Evolutionary conservation across 2,329 filamentous ascomycete genomes (phyloP).

Genomic region (Sporothrix inflata): DNA sequence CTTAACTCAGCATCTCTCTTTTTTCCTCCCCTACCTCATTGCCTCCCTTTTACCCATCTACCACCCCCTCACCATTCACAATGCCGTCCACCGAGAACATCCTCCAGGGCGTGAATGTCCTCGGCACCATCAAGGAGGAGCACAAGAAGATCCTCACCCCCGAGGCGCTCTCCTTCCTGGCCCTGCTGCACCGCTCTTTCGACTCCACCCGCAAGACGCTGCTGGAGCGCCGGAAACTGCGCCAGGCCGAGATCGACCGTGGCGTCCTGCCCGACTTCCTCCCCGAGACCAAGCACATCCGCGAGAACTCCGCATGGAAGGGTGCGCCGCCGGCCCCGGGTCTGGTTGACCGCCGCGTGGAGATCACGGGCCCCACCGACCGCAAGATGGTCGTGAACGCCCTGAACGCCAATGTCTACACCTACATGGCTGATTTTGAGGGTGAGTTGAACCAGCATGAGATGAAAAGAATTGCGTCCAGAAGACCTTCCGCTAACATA

Average conservation of each 20-base stretch:
- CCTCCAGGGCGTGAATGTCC: conserved; percentile 85
- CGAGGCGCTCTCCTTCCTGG: conserved; percentile 87
- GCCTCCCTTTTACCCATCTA: background rate
- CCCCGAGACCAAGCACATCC: conserved; percentile 92
- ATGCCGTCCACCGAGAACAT: conserved; percentile 76
- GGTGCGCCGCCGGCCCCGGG: conserved; percentile 90
- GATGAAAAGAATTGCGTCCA: background rate
- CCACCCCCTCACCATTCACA: conserved; percentile 34
- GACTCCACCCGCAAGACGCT: conserved; percentile 85
- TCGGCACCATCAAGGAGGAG: conserved; percentile 74
- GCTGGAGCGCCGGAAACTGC: conserved; percentile 80
- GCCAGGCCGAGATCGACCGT: conserved; percentile 91
- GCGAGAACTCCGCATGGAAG: conserved; percentile 92
- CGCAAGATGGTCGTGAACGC: conserved; percentile 99
- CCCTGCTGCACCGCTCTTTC: conserved; percentile 93
- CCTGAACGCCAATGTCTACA: conserved; percentile 93
- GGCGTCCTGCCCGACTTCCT: conserved; percentile 91
- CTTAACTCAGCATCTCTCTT: background rate
- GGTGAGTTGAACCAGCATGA: conserved; percentile 56
- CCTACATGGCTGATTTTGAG: conserved; percentile 99
- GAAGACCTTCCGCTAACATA: conserved; percentile 10
- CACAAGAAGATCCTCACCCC: conserved; percentile 91
- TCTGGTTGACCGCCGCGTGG: conserved; percentile 87
- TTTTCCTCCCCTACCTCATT: background rate
- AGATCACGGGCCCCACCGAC: conserved; percentile 97